Base-by-base conservation (phyloP, 345 rosid genomes). In the Diplotaxis tenuifolia region DNA sequence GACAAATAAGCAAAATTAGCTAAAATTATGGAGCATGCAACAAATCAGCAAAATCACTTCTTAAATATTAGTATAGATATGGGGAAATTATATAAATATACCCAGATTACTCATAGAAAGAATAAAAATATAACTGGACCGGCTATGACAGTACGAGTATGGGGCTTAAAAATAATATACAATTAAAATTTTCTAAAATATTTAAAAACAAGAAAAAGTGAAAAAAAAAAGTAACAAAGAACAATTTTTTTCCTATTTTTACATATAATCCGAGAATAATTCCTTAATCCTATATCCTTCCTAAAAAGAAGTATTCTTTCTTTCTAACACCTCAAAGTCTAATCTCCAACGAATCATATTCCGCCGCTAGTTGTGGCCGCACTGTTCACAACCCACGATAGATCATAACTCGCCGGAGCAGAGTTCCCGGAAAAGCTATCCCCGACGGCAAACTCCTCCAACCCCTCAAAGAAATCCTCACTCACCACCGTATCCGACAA, bases 381-480 rank as follows among this genome's bases (percentile, higher is more conserved):
- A 5, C 70, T 84, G 71, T 68, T 81, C 0, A 77, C 75, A 16
- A 71, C 67, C 85, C 88, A 85, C n/a, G 96, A 82, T 20, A 83
- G 74, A 65, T 84, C 89, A 34, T 85, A 80, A 74, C 71, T 85
- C 14, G 85, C 82, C 70, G 88, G 82, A 16, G 76, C 72, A 0
- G 88, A 84, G 31, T 70, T 80, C 64, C 86, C 92, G 47, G 87
- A 73, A 55, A 84, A 86, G 42, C 82, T 85, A 38, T 79, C 73
- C 60, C 75, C 81, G 34, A 74, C 80, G 12, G 84, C 73, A 6
- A 92, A 74, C 25, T 83, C 97, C 49, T 90, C 99, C 53, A 90
- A 62, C 1, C 96, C 96, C 32, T 68, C 87, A n/a, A 87, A 90
- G 81, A 95, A 92, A 78, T 95, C 97, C 34, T 95, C 96, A 34